These are phyloP conservation scores for Pseudohalonectria lignicola DNA, from an alignment of 2,329 filamentous ascomycete species.

Conservation along the genomic window DNA sequence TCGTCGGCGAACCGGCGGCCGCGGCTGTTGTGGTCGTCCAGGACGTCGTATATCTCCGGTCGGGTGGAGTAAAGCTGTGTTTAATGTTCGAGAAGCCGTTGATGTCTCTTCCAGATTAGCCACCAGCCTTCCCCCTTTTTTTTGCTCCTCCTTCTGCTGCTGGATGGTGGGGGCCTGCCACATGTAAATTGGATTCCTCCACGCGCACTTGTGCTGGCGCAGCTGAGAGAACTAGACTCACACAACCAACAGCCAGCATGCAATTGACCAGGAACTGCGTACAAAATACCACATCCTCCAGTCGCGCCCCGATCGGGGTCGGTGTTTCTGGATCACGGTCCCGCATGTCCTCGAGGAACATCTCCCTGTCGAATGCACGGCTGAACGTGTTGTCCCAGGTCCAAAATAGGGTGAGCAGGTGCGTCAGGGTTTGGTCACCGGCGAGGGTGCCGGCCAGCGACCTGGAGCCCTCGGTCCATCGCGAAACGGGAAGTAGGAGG, in stretches of 20 bases:
- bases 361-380: conserved; percentile 7
- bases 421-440: conserved; percentile 8
- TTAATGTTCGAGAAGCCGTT: not conserved
- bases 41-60: not conserved
- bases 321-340: not conserved
- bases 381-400: conserved; percentile 12
- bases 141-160: too few relatives aligned
- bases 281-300: conserved; percentile 12
- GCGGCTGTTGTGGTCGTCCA: not conserved
- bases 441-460: too few relatives aligned
- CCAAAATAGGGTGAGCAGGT: conserved; percentile 12
- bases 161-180: too few relatives aligned
- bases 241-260: conserved; percentile 10
- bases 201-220: too few relatives aligned
- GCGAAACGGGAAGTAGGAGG: conserved; percentile 8
- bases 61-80: conserved; percentile 2
- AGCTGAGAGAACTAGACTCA: too few relatives aligned
- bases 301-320: too few relatives aligned
- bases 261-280: conserved; percentile 12
- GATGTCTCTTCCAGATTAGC: too few relatives aligned
- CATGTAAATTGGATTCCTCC: too few relatives aligned
- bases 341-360: conserved; percentile 8
- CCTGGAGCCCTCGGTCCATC: conserved; percentile 9
- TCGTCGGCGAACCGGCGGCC: conserved; percentile 1
- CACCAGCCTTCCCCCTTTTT: too few relatives aligned